Conservation (phyloP, 1,284 basidiomycete species). For the Rhodotorula sp. region DNA sequence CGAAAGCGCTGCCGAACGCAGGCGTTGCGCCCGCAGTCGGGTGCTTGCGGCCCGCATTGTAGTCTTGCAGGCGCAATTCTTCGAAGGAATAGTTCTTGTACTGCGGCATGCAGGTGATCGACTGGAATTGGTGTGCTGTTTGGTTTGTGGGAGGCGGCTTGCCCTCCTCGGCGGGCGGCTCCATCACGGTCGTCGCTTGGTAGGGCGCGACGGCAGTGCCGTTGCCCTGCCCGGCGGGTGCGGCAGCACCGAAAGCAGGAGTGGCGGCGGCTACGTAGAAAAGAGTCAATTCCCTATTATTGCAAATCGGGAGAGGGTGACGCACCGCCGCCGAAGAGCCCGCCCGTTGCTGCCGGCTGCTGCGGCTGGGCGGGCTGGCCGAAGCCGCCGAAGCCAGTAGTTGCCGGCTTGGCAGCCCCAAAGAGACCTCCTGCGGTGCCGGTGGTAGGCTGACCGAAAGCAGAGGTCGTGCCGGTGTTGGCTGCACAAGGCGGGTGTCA, state of each 20-base stretch:
- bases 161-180: slow-evolving; percentile 37
- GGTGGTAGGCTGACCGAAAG: slow-evolving; percentile 26
- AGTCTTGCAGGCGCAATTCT: slow-evolving; percentile 57
- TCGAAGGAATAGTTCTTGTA: slow-evolving; percentile 43
- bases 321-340: slow-evolving; percentile 33
- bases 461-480: slow-evolving; percentile 17
- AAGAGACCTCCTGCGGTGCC: slow-evolving; percentile 30
- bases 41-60: slow-evolving; percentile 61
- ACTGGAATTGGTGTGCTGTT: slow-evolving; percentile 40
- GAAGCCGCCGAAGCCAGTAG: slow-evolving; percentile 38
- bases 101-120: slow-evolving; percentile 39
- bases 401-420: slow-evolving; percentile 38
- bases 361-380: slow-evolving; percentile 22
- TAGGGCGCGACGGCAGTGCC: slow-evolving; percentile 39
- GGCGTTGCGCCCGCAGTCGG: slow-evolving; percentile 60
- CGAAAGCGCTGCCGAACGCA: slow-evolving; percentile 49
- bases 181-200: slow-evolving; percentile 34
- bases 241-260: slow-evolving; percentile 16
- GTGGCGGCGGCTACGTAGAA: slow-evolving; percentile 5
- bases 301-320: too few species aligned
- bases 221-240: slow-evolving; percentile 6
- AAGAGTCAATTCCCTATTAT: not conserved
- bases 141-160: slow-evolving; percentile 36
- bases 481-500: not conserved
- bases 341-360: slow-evolving; percentile 24